A percentile compares a stretch with the other conserved stretches of the same genome.
phyloP scores from a whole-genome alignment of 2,329 filamentous ascomycete species.

The Aspergillus flavus region DNA sequence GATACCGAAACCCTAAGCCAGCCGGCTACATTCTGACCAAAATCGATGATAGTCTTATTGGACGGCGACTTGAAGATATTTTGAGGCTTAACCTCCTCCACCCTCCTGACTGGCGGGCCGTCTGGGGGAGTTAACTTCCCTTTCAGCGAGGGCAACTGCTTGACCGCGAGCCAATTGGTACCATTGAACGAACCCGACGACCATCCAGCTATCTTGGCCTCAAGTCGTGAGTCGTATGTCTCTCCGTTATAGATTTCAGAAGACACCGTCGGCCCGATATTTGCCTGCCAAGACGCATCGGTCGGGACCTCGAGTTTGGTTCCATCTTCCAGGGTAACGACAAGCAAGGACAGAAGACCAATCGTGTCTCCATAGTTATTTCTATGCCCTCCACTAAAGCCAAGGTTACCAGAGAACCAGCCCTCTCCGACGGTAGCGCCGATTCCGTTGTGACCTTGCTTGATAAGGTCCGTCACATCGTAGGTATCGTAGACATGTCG shows the following conservation, averaged over 20 bases:
- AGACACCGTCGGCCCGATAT: conserved; percentile 14
- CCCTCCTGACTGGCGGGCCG: conserved; percentile 48
- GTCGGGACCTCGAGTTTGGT: conserved; percentile 12
- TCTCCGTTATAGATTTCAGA: conserved; percentile 58
- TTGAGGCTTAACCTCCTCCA: conserved; percentile 31
- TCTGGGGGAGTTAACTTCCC: conserved; percentile 41
- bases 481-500: conserved; percentile 56
- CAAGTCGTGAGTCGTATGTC: conserved; percentile 46
- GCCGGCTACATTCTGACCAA: conserved; percentile 62
- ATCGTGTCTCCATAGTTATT: conserved; percentile 25
- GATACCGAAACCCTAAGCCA: conserved; percentile 43
- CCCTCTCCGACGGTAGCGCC: conserved; percentile 51
- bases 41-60: conserved; percentile 57
- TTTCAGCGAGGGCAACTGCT: conserved; percentile 12
- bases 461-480: conserved; percentile 50
- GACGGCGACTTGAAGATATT: conserved; percentile 38
- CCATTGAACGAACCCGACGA: conserved; percentile 27
- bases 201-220: conserved; percentile 32
- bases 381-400: conserved; percentile 18
- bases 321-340: conserved; percentile 8
- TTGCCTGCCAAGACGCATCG: conserved; percentile 17
- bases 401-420: conserved; percentile 47
- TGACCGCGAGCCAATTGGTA: conserved; percentile 16
- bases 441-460: conserved; percentile 41
- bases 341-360: conserved; percentile 13